These are phyloP conservation scores for Stipa capillata DNA, from an alignment of 176 grass and related monocot genomes.

Conservation along the genomic window DNA sequence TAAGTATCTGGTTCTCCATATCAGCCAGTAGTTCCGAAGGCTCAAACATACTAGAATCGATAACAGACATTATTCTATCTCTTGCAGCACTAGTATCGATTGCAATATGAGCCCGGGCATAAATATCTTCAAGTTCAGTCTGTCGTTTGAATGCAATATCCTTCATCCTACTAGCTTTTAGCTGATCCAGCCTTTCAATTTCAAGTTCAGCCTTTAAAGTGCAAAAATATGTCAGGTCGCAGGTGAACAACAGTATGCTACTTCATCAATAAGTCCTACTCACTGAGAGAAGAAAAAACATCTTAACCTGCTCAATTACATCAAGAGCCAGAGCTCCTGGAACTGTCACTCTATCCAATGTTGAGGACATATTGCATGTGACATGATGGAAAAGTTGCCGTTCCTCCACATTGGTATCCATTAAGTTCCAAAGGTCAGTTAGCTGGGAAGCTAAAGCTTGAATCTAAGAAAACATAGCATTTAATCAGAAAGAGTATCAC, in stretches of 20 bases:
- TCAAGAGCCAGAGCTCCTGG: conserved; percentile 74
- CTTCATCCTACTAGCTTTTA: conserved; percentile 91
- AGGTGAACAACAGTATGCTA: background rate
- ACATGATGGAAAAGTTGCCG: conserved; percentile 51
- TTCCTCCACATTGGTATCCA: conserved; percentile 67
- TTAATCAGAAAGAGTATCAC: conserved; percentile 16
- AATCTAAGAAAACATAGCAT: conserved; percentile 50
- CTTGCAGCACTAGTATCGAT: conserved; percentile 53
- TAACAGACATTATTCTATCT: conserved; percentile 71
- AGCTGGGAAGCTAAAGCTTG: conserved; percentile 75
- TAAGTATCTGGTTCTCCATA: conserved; percentile 78
- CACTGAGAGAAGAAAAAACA: conserved; percentile 11
- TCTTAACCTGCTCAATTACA: conserved; percentile 66
- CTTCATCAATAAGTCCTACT: background rate
- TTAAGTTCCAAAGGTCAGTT: conserved; percentile 88
- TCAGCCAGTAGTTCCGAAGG: conserved; percentile 76
- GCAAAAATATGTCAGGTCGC: conserved; percentile 5
- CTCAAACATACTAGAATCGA: conserved; percentile 68
- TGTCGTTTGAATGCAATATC: conserved; percentile 90
- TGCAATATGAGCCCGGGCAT: conserved; percentile 59
- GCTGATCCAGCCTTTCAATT: conserved; percentile 84
- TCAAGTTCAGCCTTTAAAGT: conserved; percentile 53
- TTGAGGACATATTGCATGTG: conserved; percentile 52
- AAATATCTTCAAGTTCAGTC: conserved; percentile 87
- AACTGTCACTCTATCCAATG: conserved; percentile 67